These are phyloP conservation scores for Carex myosuroides DNA, from an alignment of 176 grass and related monocot species.

Conservation along the genomic window DNA sequence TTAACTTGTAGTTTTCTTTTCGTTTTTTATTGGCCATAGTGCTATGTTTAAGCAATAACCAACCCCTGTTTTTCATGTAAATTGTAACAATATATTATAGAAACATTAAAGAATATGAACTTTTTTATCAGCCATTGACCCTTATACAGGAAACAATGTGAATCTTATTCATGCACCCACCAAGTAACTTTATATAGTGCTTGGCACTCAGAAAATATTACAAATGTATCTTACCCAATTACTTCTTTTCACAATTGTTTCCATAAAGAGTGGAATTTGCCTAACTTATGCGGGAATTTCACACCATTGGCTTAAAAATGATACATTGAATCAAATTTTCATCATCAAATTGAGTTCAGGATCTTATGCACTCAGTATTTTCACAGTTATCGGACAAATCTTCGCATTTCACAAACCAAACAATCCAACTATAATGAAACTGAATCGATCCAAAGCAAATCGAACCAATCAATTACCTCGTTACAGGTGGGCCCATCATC, in stretches of 20 bases:
- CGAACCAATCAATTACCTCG: constrained; percentile 28
- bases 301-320: not conserved
- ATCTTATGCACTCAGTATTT: not conserved
- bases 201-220: not conserved
- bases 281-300: not conserved
- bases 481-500: constrained; percentile 65
- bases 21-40: not conserved
- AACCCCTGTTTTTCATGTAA: not conserved
- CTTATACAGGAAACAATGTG: too few relatives aligned
- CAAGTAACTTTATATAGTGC: not conserved
- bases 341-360: not conserved
- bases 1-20: not conserved
- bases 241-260: not conserved
- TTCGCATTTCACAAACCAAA: not conserved
- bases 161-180: constrained; percentile 3
- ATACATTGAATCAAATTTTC: not conserved
- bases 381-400: not conserved
- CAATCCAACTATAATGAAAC: not conserved
- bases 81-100: not conserved
- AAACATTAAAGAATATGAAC: not conserved
- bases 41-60: not conserved
- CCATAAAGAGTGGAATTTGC: not conserved
- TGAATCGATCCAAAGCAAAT: not conserved
- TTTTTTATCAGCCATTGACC: not conserved
- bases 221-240: not conserved